Evolutionary conservation across 345 rosid species (phyloP), one percentile per base, ranked within the genome.

Genomic region (Populus alba): DNA sequence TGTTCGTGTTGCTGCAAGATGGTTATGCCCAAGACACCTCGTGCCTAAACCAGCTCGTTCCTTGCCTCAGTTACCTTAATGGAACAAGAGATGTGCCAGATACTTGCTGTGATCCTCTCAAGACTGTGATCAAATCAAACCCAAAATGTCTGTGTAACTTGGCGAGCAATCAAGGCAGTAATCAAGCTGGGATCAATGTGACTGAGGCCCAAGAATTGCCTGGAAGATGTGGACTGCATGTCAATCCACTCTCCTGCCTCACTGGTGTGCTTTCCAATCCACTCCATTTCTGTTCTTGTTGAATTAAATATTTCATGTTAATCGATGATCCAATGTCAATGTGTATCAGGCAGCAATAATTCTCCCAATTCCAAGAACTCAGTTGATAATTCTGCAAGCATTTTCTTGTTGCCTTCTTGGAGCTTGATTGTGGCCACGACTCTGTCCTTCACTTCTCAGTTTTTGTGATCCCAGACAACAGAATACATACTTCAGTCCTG

Each of bases 161-260:
- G 90, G 85, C 88, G 6, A 93, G 92, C 82, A 93, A 88, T 79
- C 72, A 81, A 35, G 91, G 88, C 1, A 87, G 89, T 75, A 68
- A 61, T n/a, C 76, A 80, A 49, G 94, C 90, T 4, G 96, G 96
- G 71, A 90, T 89, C 63, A 84, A 93, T 69, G 77, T 88, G 6
- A 81, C 70, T 31, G 85, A 86, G 82, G 96, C 97, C 68, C 93
- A 93, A 68, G 82, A 89, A 73, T 65, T 93, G 78, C 97, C 93
- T 11, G 92, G 86, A 23, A 81, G 90, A 67, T 91, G 96, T 75
- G 97, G 96, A 4, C 87, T 84, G 49, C 92, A 79, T 57, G 87
- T 93, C 68, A 93, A 90, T 57, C 97, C 94, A 6, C 65, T 93
- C 11, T 78, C 75, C 37, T 93, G 96, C 87, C 78, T 90, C 61